Evolutionary conservation across 164 flowering plant species (phyloP).

Genomic region (Chimonanthus praecox): DNA sequence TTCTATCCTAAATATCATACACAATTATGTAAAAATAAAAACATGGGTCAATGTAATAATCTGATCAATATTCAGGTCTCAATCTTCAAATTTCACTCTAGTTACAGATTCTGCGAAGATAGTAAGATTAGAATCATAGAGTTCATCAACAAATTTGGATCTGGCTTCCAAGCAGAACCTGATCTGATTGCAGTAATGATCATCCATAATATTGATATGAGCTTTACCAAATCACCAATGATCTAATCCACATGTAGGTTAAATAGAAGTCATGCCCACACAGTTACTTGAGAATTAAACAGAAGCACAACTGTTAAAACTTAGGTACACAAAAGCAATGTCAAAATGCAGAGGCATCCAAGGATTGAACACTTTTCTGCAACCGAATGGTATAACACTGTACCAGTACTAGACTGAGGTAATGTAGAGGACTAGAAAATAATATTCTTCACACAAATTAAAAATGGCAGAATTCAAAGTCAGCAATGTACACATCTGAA

Average conservation of each 20-base stretch:
- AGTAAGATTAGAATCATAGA: background rate
- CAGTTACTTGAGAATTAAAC: background rate
- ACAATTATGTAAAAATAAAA: too few relatives aligned
- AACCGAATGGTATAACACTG: too few relatives aligned
- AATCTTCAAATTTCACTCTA: background rate
- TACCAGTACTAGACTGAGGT: background rate
- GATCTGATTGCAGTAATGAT: background rate
- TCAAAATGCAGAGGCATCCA: background rate
- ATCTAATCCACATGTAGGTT: background rate
- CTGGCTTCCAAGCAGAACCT: too few relatives aligned
- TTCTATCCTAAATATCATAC: too few relatives aligned
- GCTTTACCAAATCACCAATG: background rate
- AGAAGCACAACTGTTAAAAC: background rate
- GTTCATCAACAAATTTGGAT: too few relatives aligned
- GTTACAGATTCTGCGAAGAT: background rate
- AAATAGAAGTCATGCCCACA: background rate
- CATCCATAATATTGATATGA: background rate
- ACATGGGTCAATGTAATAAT: too few relatives aligned
- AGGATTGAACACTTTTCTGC: too few relatives aligned
- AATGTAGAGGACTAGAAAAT: background rate
- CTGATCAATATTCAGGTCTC: background rate
- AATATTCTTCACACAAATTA: background rate
- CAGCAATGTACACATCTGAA: background rate
- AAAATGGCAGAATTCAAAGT: too few relatives aligned
- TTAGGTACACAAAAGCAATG: background rate